Conservation (phyloP, 2,329 filamentous ascomycete genomes). For the Ilyonectria destructans region DNA sequence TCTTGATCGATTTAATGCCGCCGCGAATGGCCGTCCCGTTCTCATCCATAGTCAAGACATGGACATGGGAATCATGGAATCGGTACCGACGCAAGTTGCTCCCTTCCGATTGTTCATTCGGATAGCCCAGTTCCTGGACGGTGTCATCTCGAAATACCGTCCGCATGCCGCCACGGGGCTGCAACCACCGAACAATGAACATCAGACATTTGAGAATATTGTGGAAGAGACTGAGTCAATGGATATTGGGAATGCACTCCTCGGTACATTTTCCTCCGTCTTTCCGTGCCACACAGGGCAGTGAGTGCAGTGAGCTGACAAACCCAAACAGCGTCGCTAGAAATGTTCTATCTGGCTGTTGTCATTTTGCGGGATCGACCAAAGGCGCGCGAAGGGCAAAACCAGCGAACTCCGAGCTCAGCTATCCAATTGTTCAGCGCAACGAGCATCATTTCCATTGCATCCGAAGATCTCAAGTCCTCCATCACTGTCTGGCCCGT, state of each 20-base stretch:
- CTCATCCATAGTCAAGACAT: slow-evolving; percentile 20
- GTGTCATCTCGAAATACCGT: slow-evolving; percentile 18
- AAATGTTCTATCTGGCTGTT: slow-evolving; percentile 14
- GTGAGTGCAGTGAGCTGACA: neutral
- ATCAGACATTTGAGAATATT: slow-evolving; percentile 13
- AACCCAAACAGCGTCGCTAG: slow-evolving; percentile 2
- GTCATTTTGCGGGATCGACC: slow-evolving; percentile 18
- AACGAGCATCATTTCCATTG: slow-evolving; percentile 10
- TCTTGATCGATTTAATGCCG: slow-evolving; percentile 21
- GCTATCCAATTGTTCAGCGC: slow-evolving; percentile 12
- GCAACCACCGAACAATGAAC: neutral
- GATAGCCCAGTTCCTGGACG: slow-evolving; percentile 4
- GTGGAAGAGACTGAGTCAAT: slow-evolving; percentile 1
- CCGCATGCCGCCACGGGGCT: slow-evolving; percentile 1
- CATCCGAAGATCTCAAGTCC: slow-evolving; percentile 15
- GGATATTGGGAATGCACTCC: neutral
- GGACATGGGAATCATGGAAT: slow-evolving; percentile 7
- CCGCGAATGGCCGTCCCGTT: slow-evolving; percentile 19
- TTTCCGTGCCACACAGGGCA: neutral
- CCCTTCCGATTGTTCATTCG: slow-evolving; percentile 8
- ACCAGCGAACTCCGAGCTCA: neutral
- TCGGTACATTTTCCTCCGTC: neutral
- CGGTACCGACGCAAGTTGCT: neutral
- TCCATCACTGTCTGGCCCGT: slow-evolving; percentile 14
- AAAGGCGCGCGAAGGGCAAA: neutral